Base-by-base conservation (phyloP, 208 protist species). In the Leishmania major region DNA sequence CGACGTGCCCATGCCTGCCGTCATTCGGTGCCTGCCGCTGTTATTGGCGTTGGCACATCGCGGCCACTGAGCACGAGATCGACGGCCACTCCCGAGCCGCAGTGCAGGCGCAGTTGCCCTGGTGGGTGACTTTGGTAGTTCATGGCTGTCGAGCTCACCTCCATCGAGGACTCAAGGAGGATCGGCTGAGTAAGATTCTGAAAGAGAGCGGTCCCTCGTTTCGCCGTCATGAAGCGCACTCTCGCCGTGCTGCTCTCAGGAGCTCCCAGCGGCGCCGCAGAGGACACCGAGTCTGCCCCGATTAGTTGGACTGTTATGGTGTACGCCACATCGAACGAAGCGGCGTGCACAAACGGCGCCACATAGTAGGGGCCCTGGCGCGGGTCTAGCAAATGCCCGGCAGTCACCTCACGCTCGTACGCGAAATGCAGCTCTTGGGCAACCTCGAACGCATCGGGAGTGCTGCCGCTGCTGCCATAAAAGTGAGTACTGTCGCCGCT, bases 301-400 rank as follows among this genome's bases (percentile, higher is more conserved):
- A 45, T 25, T 8, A 76, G 72, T 28, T 76, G 79, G 59, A 67
- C 47, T 22, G 79, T 83, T 17, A 83, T 1, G 7, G 79, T 78
- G 62, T 78, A 83, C 7, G 79, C 28, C 13, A 83, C 72, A 45
- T 75, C 60, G 3, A 28, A 6, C 6, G 75, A 77, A n/a, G 51
- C 79, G 64, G 55, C n/a, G 37, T 76, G 55, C 6, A 89, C 40
- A 25, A 86, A 80, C 0, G 92, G 89, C 17, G 90, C 51, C 1
- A 92, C 77, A 70, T 87, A 60, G 74, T 92, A 95, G 19, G 92
- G 92, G 31, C 86, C 86, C 25, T 83, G n/a, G 43, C 82, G 71
- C 1, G 92, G 89, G 0, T 82, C 86, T 3, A 95, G 83, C 17
- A 74, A 79, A 28, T 81, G 79, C n/a, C 87, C 72, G 60, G 87